Percentiles rank a stretch among this genome's conserved stretches.
Evolutionary conservation across 2,329 filamentous ascomycete genomes (phyloP).

Genomic region (Ceratocystis alfenasii): DNA sequence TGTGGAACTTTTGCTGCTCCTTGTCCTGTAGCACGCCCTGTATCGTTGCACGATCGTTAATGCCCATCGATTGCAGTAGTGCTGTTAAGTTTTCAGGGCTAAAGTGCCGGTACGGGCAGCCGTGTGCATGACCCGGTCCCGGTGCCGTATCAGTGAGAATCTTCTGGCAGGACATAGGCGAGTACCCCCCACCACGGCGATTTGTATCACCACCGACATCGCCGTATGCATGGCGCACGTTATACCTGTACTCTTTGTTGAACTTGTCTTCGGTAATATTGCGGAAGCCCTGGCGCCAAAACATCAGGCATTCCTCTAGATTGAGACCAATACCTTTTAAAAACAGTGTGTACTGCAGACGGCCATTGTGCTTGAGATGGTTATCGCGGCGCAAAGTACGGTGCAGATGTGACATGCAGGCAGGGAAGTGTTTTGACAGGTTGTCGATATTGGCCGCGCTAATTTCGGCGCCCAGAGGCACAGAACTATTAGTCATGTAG

Average conservation of each 20-base stretch:
- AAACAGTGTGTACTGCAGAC: constrained; percentile 91
- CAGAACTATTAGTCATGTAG: constrained; percentile 54
- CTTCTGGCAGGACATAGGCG: constrained; percentile 88
- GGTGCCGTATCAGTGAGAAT: constrained; percentile 82
- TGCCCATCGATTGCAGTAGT: constrained; percentile 65
- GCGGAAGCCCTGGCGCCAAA: constrained; percentile 81
- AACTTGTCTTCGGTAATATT: constrained; percentile 87
- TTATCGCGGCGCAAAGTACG: constrained; percentile 72
- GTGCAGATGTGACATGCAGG: constrained; percentile 91
- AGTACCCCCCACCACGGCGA: constrained; percentile 74
- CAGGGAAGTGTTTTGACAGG: constrained; percentile 69
- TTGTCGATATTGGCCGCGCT: constrained; percentile 67
- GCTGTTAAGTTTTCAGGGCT: constrained; percentile 70
- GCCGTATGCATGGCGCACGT: constrained; percentile 87
- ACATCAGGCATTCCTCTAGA: constrained; percentile 80
- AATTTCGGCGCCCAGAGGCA: constrained; percentile 56
- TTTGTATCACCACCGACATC: constrained; percentile 91
- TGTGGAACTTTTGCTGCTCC: constrained; percentile 76
- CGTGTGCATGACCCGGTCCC: constrained; percentile 76
- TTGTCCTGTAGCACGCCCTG: constrained; percentile 81
- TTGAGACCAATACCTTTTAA: constrained; percentile 88
- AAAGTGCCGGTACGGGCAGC: constrained; percentile 95
- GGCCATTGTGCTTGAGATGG: constrained; percentile 85
- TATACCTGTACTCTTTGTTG: constrained; percentile 96
- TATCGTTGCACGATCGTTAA: constrained; percentile 65